Base-by-base conservation (phyloP, 2,329 filamentous ascomycete species). In the Didymella pomorum region DNA sequence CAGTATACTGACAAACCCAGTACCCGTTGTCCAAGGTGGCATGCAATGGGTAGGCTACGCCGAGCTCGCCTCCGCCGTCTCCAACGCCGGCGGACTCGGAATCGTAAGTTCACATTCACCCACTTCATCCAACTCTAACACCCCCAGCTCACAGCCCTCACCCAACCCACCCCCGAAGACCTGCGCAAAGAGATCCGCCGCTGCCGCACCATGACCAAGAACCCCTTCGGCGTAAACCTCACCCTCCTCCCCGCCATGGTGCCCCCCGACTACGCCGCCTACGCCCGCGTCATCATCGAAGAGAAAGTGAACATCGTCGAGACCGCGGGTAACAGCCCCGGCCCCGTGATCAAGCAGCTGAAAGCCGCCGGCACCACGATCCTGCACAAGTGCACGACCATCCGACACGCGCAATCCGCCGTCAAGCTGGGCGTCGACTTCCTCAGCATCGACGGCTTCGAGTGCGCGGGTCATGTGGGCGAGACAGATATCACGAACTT, bases 381-480 rank as follows among this genome's bases (percentile, higher is more conserved):
- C 69, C 82, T 99, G 56, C 95, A 99, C 86, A 99, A 99, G 82
- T 98, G 95, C 83, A 99, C 95, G 9, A 96, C 92, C 5, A 96
- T 99, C 79, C 84, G 93, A 54, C 95, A 99, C 76, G 95, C 95
- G 20, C 87, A 92, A 77, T 93, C 90, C 65, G 95, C 95, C 47
- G 85, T 96, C 58, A 97, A 96, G 79, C 87, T 98, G 37, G 95
- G 95, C 63, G 95, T 97, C 4, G 95, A 99, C 79, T 98, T 99
- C 79, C 81, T 99, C 57, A 93, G 89, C 66, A 98, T 99, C 69
- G 95, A 99, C 75, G 95, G 95, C 42, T 98, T 99, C 75, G 95
- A 99, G 79, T 99, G 95, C 80, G 95, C 93, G 42, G 95, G 87
- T 66, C 91, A 95, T 81, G 91, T 95, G 54, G 91, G 91, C 75